Evolutionary conservation across 2,329 filamentous ascomycete species (phyloP).

Genomic region (Penicillium sp.): DNA sequence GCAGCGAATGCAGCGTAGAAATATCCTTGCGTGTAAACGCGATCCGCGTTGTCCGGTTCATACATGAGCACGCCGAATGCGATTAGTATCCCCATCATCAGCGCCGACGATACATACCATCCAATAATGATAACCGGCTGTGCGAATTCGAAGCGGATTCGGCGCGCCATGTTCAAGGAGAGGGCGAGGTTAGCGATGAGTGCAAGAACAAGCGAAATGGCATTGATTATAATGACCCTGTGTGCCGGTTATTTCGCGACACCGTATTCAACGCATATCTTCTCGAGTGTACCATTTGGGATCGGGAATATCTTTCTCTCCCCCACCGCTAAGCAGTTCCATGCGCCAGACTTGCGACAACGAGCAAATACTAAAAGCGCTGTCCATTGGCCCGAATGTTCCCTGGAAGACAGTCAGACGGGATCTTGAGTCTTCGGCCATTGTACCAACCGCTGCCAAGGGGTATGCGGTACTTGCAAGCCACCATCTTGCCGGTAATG

Average conservation of each 20-base stretch:
- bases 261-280: neutral
- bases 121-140: constrained; percentile 61
- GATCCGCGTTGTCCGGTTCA: constrained; percentile 39
- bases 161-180: constrained; percentile 59
- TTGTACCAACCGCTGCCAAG: constrained; percentile 48
- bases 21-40: constrained; percentile 55
- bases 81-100: constrained; percentile 54
- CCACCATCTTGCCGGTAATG: constrained; percentile 53
- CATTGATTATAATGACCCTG: constrained; percentile 55
- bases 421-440: constrained; percentile 17
- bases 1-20: constrained; percentile 61
- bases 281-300: constrained; percentile 48
- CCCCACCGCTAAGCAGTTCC: constrained; percentile 48
- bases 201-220: constrained; percentile 54
- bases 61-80: constrained; percentile 45
- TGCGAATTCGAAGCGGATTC: constrained; percentile 54
- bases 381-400: constrained; percentile 56
- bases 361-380: constrained; percentile 55
- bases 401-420: constrained; percentile 25
- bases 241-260: neutral
- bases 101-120: constrained; percentile 54
- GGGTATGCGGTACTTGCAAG: constrained; percentile 60
- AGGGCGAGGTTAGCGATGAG: constrained; percentile 55
- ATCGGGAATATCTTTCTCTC: constrained; percentile 47
- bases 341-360: constrained; percentile 57